These are phyloP conservation scores for Fusarium palustre DNA, from an alignment of 2,329 filamentous ascomycete species.

Conservation along the genomic window DNA sequence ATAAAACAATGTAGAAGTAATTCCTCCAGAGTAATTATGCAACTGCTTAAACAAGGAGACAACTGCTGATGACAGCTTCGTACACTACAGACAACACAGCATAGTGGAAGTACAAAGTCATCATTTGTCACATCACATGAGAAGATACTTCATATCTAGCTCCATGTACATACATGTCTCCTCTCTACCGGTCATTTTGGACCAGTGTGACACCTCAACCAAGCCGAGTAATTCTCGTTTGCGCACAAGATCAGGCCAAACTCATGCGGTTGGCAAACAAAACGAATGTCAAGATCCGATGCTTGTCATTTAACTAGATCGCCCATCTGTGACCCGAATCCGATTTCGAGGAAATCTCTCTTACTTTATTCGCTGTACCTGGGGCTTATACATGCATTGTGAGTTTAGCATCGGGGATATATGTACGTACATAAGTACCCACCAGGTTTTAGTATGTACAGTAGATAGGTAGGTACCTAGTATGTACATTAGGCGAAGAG, in stretches of 20 bases:
- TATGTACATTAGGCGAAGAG: conserved; percentile 5
- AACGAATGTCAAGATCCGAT: conserved; percentile 15
- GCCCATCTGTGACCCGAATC: conserved; percentile 9
- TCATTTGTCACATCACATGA: neutral
- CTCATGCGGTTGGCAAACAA: conserved; percentile 31
- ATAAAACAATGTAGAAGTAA: neutral
- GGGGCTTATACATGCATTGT: neutral
- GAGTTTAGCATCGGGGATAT: neutral
- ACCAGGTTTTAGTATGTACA: too few species aligned
- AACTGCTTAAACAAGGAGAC: conserved; percentile 10
- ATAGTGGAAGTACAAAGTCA: conserved; percentile 28
- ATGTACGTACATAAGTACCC: too few species aligned
- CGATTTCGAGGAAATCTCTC: conserved; percentile 1
- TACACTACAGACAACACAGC: conserved; percentile 18
- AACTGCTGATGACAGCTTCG: conserved; percentile 36
- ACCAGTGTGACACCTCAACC: conserved; percentile 26
- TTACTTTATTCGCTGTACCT: conserved; percentile 1
- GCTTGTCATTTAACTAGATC: conserved; percentile 6
- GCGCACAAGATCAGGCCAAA: conserved; percentile 28
- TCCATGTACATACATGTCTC: neutral
- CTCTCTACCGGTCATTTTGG: conserved; percentile 19
- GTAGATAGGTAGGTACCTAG: too few species aligned
- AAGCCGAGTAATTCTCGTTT: conserved; percentile 47
- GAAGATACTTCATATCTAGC: neutral
- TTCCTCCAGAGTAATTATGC: neutral